phyloP scores from a whole-genome alignment of 306 rosid genomes.

The Malus orientalis region DNA sequence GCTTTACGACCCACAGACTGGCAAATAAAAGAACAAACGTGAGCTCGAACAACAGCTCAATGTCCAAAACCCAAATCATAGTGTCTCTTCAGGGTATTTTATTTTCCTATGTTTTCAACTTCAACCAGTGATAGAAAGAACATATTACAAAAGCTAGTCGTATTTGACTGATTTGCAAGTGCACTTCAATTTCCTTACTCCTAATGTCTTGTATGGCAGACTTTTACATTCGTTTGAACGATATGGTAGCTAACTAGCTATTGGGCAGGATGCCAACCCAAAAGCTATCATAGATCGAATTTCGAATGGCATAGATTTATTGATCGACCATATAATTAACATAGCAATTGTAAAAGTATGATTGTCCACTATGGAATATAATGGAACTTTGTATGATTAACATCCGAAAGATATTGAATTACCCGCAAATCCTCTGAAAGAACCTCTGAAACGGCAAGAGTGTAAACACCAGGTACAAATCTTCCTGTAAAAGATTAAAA shows the following conservation, averaged over 20 bases:
- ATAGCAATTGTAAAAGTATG: background rate
- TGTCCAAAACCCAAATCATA: background rate
- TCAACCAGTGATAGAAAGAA: background rate
- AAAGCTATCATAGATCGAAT: background rate
- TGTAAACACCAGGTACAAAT: constrained; percentile 80
- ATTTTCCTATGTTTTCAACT: background rate
- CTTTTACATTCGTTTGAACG: background rate
- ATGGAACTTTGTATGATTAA: background rate
- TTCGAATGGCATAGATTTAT: background rate
- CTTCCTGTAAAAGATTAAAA: constrained; percentile 41
- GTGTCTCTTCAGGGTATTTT: background rate
- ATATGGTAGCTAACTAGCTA: background rate
- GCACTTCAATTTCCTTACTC: background rate
- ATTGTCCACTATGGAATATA: background rate
- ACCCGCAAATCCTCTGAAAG: constrained; percentile 95
- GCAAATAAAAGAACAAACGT: background rate
- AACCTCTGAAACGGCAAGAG: constrained; percentile 96
- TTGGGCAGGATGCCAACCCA: background rate
- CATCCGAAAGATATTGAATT: background rate
- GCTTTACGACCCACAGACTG: background rate
- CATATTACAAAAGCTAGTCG: background rate
- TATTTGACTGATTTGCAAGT: background rate
- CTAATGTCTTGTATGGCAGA: background rate
- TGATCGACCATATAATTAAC: background rate
- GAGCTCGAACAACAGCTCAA: background rate